phyloP scores from a whole-genome alignment of 345 rosid species.

The Iberis pinnata region DNA sequence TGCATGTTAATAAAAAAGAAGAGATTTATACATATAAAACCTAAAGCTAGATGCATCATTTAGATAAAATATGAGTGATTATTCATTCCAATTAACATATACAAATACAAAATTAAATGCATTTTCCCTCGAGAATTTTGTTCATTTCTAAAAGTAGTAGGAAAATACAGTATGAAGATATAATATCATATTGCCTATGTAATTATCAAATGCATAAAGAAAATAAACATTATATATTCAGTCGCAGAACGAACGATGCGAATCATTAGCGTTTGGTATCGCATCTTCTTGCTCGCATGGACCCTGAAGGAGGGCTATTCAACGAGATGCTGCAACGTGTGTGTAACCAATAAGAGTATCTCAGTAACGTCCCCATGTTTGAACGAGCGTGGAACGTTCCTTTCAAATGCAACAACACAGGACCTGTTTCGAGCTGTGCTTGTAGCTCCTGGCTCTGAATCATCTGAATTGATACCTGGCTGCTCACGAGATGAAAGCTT shows the following conservation, averaged over 20 bases:
- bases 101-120: slow-evolving; percentile 4
- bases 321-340: slow-evolving; percentile 47
- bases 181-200: background rate
- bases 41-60: no score
- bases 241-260: background rate
- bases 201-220: slow-evolving; percentile 1
- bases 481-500: slow-evolving; percentile 53
- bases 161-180: background rate
- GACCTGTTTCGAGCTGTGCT: slow-evolving; percentile 44
- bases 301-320: slow-evolving; percentile 68
- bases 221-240: background rate
- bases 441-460: slow-evolving; percentile 42
- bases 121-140: background rate
- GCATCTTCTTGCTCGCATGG: slow-evolving; percentile 50
- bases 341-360: slow-evolving; percentile 66
- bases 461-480: slow-evolving; percentile 59
- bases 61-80: no score
- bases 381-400: slow-evolving; percentile 69
- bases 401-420: slow-evolving; percentile 44
- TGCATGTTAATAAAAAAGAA: no score
- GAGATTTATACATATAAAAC: no score
- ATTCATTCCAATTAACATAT: background rate
- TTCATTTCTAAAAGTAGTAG: slow-evolving; percentile 13
- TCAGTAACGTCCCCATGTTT: slow-evolving; percentile 48
- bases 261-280: slow-evolving; percentile 47